phyloP scores from a whole-genome alignment of 495 filamentous ascomycete genomes.

The Daldinia caldariorum region DNA sequence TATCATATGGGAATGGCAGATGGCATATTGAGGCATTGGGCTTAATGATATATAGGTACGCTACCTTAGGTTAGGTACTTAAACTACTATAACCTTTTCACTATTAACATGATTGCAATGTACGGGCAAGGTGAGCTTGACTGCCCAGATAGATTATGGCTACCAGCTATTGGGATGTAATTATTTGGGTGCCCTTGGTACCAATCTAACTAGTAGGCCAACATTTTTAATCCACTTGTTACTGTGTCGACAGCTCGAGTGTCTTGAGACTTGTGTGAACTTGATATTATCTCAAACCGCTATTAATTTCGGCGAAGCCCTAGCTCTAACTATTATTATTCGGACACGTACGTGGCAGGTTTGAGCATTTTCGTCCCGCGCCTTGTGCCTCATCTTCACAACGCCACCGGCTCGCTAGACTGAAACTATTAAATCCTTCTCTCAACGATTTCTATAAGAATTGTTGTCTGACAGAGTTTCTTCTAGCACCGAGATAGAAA shows the following conservation, averaged over 20 bases:
- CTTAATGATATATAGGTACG: slow-evolving; percentile 9
- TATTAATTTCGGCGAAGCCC: too few species aligned
- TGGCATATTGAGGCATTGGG: slow-evolving; percentile 12
- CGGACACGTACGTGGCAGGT: neutral
- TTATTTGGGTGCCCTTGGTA: too few species aligned
- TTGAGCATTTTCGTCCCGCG: neutral
- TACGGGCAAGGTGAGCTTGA: too few species aligned
- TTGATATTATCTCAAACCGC: too few species aligned
- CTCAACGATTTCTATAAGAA: neutral
- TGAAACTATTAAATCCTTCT: neutral
- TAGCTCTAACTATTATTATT: neutral
- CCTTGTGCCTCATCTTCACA: neutral
- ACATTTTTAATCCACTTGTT: too few species aligned
- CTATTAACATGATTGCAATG: neutral
- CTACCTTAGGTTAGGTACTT: too few species aligned
- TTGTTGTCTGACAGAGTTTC: neutral
- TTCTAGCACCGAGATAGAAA: neutral
- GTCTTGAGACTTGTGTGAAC: too few species aligned
- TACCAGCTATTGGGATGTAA: too few species aligned
- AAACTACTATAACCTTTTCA: neutral
- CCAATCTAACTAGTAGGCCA: too few species aligned
- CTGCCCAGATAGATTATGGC: too few species aligned
- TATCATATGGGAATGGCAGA: slow-evolving; percentile 9
- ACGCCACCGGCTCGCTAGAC: neutral
- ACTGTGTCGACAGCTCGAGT: too few species aligned